Percentiles rank a stretch among this genome's conserved stretches.
These are phyloP conservation scores for Boletus reticuloceps DNA, from an alignment of 768 basidiomycete species.

Conservation along the genomic window DNA sequence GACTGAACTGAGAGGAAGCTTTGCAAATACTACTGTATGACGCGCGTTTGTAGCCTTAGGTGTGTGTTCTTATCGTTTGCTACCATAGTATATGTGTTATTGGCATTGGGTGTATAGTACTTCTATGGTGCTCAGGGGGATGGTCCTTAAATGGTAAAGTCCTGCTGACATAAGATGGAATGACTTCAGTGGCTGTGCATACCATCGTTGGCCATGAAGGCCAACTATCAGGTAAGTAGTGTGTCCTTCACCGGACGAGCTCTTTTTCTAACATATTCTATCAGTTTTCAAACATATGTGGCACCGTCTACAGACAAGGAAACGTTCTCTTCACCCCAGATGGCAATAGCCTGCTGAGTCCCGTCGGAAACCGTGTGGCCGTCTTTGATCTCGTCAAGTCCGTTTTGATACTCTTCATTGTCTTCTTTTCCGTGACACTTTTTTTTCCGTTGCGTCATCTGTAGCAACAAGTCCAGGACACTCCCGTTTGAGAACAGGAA, in stretches of 20 bases:
- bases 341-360: slow-evolving; percentile 89
- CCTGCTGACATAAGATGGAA: slow-evolving; percentile 3
- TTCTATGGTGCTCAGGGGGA: no score
- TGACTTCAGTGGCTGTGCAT: slow-evolving; percentile 22
- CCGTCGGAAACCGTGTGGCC: slow-evolving; percentile 94
- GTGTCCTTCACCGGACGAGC: not conserved
- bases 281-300: slow-evolving; percentile 91
- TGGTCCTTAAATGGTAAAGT: no score
- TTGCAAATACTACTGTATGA: not conserved
- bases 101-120: no score
- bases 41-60: not conserved
- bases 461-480: slow-evolving; percentile 91
- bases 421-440: not conserved
- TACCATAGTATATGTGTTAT: no score
- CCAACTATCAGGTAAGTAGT: slow-evolving; percentile 64
- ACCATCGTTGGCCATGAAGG: slow-evolving; percentile 53
- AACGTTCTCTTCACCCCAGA: slow-evolving; percentile 92
- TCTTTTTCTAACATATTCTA: slow-evolving; percentile 3
- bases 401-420: slow-evolving; percentile 29
- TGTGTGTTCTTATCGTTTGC: no score
- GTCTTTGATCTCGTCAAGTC: slow-evolving; percentile 98
- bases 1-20: not conserved
- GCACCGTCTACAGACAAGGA: slow-evolving; percentile 93
- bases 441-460: not conserved
- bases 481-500: slow-evolving; percentile 93